Conservation (phyloP, 148 eudicot genomes). For the Silene uniflora region DNA sequence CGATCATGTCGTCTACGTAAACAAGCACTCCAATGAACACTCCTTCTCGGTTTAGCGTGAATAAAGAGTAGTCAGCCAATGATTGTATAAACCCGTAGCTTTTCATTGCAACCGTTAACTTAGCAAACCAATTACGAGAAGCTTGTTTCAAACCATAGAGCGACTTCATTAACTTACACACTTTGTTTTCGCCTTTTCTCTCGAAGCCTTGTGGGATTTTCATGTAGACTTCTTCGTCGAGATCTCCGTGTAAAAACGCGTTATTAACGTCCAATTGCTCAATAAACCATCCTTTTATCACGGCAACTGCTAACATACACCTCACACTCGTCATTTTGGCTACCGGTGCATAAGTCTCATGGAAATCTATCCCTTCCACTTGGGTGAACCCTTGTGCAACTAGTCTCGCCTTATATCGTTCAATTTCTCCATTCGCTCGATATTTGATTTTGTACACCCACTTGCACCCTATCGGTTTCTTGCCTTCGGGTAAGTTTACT, state of each 20-base stretch:
- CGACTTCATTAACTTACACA: neutral
- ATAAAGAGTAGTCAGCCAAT: neutral
- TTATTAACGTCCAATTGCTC: neutral
- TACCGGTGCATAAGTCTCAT: neutral
- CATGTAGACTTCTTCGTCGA: neutral
- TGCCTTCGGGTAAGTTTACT: neutral
- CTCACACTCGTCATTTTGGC: conserved; percentile 8
- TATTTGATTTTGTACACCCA: neutral
- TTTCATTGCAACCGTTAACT: conserved; percentile 6
- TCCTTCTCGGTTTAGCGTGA: neutral
- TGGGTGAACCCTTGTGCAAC: neutral
- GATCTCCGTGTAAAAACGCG: neutral
- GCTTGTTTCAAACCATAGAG: neutral
- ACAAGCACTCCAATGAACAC: neutral
- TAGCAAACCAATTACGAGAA: neutral
- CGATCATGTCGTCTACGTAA: neutral
- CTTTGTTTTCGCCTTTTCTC: neutral
- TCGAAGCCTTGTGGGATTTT: conserved; percentile 1
- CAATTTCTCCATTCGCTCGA: conserved; percentile 8
- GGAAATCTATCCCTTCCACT: conserved; percentile 1
- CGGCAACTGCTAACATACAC: neutral
- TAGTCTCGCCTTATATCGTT: conserved; percentile 1
- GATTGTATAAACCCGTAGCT: neutral
- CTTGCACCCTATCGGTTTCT: neutral
- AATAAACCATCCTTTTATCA: neutral